These are phyloP conservation scores for Yarrowia divulgata DNA, from an alignment of 805 yeast genomes.

Conservation along the genomic window DNA sequence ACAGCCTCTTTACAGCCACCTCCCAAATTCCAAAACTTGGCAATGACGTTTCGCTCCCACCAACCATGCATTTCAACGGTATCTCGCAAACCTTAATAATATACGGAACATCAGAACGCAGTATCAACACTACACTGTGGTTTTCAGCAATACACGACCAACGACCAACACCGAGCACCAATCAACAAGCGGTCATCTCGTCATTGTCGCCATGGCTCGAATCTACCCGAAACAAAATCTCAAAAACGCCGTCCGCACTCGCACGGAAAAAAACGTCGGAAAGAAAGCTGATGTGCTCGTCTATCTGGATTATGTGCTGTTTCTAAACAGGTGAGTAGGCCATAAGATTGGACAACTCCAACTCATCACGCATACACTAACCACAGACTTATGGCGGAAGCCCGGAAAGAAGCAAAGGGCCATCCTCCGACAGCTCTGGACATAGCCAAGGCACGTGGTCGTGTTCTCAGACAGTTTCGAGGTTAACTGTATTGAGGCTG, in stretches of 20 bases:
- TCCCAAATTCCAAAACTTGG: too few relatives aligned
- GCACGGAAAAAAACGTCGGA: conserved; percentile 25
- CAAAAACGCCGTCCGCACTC: conserved; percentile 34
- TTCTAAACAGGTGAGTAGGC: conserved; percentile 42
- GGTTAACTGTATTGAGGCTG: conserved; percentile 31
- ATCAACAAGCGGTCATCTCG: not conserved
- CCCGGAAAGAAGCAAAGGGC: conserved; percentile 22
- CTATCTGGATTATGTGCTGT: conserved; percentile 44
- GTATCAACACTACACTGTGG: too few relatives aligned
- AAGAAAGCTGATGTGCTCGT: conserved; percentile 43
- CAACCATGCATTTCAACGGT: too few relatives aligned
- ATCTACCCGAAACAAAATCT: conserved; percentile 43
- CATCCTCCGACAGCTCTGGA: conserved; percentile 19
- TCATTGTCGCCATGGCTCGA: conserved; percentile 41
- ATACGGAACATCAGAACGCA: too few relatives aligned
- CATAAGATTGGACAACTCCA: too few relatives aligned
- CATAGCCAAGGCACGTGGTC: conserved; percentile 32
- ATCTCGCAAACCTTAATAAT: too few relatives aligned
- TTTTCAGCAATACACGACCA: not conserved
- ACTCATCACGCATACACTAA: not conserved
- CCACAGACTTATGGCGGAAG: conserved; percentile 6
- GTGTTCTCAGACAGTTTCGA: conserved; percentile 41
- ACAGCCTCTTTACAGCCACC: too few relatives aligned
- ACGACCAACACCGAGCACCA: too few relatives aligned
- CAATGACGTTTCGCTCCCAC: too few relatives aligned